Evolutionary conservation across 176 grass and related monocot species (phyloP).

Genomic region (Secale cereale): DNA sequence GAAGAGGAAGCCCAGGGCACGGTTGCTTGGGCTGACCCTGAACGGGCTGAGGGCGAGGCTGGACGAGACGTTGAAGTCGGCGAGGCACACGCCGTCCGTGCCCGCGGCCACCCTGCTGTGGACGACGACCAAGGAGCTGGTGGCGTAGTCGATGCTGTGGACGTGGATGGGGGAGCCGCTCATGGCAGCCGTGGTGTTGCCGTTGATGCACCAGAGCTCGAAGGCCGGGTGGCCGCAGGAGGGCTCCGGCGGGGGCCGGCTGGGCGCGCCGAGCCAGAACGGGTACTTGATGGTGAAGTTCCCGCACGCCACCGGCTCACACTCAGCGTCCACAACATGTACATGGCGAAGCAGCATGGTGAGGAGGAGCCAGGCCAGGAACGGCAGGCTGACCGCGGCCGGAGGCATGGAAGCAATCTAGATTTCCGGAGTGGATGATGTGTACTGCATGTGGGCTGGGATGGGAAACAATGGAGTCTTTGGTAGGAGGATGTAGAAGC

Average conservation of each 20-base stretch:
- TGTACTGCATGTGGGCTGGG: too few species aligned
- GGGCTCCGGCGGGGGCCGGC: neutral
- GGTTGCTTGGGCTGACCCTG: conserved; percentile 14
- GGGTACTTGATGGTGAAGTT: conserved; percentile 40
- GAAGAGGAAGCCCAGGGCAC: conserved; percentile 43
- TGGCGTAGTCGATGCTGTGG: conserved; percentile 35
- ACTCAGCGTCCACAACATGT: neutral
- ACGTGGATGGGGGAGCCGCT: neutral
- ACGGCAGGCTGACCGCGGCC: too few species aligned
- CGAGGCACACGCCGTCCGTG: conserved; percentile 18
- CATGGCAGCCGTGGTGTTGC: neutral
- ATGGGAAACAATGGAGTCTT: too few species aligned
- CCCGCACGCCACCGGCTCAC: conserved; percentile 34
- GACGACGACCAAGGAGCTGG: neutral
- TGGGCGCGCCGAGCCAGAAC: conserved; percentile 36
- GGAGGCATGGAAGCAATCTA: too few species aligned
- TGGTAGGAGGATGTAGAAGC: too few species aligned
- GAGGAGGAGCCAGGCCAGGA: too few species aligned
- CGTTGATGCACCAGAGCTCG: conserved; percentile 20
- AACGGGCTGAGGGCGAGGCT: conserved; percentile 39
- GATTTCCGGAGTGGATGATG: too few species aligned
- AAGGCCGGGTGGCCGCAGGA: conserved; percentile 51
- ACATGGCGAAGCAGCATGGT: too few species aligned
- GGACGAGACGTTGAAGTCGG: conserved; percentile 34
- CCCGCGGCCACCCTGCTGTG: neutral